Evolutionary conservation across 192 early-diverging fungal species (phyloP), one percentile per base, ranked within the genome.

Genomic region (Coemansia sp.): DNA sequence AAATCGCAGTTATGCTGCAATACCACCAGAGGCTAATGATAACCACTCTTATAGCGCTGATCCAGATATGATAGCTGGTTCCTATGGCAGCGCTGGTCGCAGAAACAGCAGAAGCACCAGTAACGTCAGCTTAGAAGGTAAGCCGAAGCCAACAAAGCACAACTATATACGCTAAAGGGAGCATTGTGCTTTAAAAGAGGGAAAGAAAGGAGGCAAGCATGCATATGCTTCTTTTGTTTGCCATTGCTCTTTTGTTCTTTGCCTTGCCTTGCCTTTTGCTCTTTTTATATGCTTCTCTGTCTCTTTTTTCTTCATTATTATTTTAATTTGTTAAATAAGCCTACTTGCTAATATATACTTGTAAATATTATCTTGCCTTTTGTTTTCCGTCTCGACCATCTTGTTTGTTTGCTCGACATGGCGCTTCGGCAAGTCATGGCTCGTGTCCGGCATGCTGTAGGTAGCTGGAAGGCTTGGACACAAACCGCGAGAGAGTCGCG

Each of bases 391-490:
- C 22, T 28, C 22, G 15, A 36, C 33, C 5, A 17, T 38, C 33
- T 35, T 8, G 22, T 28, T 28, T 28, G 22, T 28, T 12, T 48
- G 45, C 45, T 48, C 45, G 61, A 62, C 17, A 59, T 60, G 51
- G 1, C 51, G 32, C 22, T 18, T 18, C 51, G 43, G 15, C 52
- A 0, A 51, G 33, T 22, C 0, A 64, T 70, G 51, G 32, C 2
- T 39, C 37, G 32, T 12, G 17, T 28, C 32, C 38, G 48, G 9
- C 52, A 55, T 4, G 32, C 11, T 59, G 53, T 83, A 83, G 80
- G 72, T 14, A 73, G 66, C 72, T 76, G 75, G 74, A 83, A 83
- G 59, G 53, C 64, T 61, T 77, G 62, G 64, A 48, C 64, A 8
- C 74, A 74, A 66, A 28, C 54, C 2, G 57, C 54, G 11, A 52